These are phyloP conservation scores for Gaeumannomyces sp. DNA, from an alignment of 2,329 filamentous ascomycete genomes.

Conservation along the genomic window DNA sequence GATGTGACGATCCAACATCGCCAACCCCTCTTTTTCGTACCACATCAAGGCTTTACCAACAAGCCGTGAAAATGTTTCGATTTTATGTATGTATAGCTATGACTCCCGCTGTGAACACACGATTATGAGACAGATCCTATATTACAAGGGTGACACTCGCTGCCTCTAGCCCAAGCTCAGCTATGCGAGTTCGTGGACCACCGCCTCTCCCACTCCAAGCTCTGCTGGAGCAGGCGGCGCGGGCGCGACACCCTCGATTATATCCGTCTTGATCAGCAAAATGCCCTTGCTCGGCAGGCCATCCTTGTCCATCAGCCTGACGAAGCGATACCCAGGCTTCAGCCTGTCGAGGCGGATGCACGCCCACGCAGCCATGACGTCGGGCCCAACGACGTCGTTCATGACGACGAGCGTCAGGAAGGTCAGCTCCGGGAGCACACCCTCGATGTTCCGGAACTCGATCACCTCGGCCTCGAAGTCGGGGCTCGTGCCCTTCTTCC, in stretches of 20 bases:
- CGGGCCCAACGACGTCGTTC: slow-evolving; percentile 74
- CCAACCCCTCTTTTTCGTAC: too few relatives aligned
- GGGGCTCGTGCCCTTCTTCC: slow-evolving; percentile 48
- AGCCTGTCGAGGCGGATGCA: slow-evolving; percentile 81
- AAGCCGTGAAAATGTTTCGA: background rate
- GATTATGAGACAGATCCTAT: background rate
- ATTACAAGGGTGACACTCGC: too few relatives aligned
- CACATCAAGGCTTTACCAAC: background rate
- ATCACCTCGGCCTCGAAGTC: slow-evolving; percentile 57
- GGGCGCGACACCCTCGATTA: background rate
- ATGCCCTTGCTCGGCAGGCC: slow-evolving; percentile 58
- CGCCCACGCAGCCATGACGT: slow-evolving; percentile 80
- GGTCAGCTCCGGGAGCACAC: slow-evolving; percentile 61
- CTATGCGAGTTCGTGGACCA: background rate
- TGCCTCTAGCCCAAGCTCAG: background rate
- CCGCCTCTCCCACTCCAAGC: background rate
- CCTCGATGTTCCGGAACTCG: slow-evolving; percentile 46
- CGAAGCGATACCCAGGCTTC: slow-evolving; percentile 66
- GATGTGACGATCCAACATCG: too few relatives aligned
- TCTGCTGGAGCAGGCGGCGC: too few relatives aligned
- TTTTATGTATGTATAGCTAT: background rate
- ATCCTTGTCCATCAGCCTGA: slow-evolving; percentile 66
- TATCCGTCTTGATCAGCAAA: slow-evolving; percentile 57
- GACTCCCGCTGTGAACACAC: background rate
- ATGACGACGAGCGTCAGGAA: slow-evolving; percentile 81